A percentile compares a stretch with the other conserved stretches of the same genome.
Evolutionary conservation across 1,284 basidiomycete genomes (phyloP).

Genomic region (Ceraceosorus guamensis): DNA sequence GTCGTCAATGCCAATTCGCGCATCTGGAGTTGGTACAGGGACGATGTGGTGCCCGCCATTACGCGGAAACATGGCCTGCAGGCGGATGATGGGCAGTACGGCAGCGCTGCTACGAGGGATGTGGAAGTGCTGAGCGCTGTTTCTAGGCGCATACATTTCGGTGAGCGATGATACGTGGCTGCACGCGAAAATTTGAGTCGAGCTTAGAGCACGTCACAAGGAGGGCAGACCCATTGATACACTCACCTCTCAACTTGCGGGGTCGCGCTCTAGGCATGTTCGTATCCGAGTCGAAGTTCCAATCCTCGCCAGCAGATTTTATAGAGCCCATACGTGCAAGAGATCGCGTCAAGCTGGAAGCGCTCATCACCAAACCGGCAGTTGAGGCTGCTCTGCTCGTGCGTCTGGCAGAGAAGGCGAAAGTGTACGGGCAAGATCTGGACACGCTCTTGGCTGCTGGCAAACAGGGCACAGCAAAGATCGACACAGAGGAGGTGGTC

Average conservation of each 20-base stretch:
- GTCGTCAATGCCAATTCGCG: slow-evolving; percentile 82
- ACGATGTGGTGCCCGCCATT: slow-evolving; percentile 72
- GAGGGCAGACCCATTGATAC: background rate
- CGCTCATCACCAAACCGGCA: slow-evolving; percentile 88
- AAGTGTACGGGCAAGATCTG: slow-evolving; percentile 85
- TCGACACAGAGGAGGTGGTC: slow-evolving; percentile 87
- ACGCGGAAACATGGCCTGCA: slow-evolving; percentile 51
- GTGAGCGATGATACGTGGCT: slow-evolving; percentile 53
- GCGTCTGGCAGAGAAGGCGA: slow-evolving; percentile 81
- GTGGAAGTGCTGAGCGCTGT: slow-evolving; percentile 89
- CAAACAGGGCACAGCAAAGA: slow-evolving; percentile 54
- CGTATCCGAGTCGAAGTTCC: slow-evolving; percentile 94
- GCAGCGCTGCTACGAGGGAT: slow-evolving; percentile 85
- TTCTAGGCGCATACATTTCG: slow-evolving; percentile 93
- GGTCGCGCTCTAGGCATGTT: slow-evolving; percentile 73
- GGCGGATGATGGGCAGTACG: slow-evolving; percentile 92
- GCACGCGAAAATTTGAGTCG: no score
- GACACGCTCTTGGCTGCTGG: slow-evolving; percentile 44
- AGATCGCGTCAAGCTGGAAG: slow-evolving; percentile 65
- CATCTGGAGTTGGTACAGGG: slow-evolving; percentile 82
- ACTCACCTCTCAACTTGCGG: background rate
- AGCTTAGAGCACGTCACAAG: no score
- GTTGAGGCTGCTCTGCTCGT: slow-evolving; percentile 83
- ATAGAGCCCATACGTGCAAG: slow-evolving; percentile 78
- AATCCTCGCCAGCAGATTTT: slow-evolving; percentile 72